phyloP scores from a whole-genome alignment of 2,329 filamentous ascomycete species.

The Apiospora aurea region DNA sequence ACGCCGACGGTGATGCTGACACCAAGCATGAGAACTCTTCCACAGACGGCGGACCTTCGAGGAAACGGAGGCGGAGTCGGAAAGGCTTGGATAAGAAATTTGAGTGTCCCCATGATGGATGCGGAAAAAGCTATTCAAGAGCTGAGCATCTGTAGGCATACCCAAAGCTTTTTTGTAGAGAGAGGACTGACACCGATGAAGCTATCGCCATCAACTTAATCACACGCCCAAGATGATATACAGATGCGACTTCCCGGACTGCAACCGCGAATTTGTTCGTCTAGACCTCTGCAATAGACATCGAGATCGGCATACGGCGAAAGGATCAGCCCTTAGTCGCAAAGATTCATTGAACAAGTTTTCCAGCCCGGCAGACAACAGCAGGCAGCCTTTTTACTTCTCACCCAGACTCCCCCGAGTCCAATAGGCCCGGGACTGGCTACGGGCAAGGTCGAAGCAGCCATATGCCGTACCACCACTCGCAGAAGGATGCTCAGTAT shows the following conservation, averaged over 20 bases:
- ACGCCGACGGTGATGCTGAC: constrained; percentile 45
- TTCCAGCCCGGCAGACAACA: constrained; percentile 13
- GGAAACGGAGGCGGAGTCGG: constrained; percentile 73
- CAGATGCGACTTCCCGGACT: constrained; percentile 90
- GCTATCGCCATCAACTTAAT: constrained; percentile 91
- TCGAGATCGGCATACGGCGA: constrained; percentile 80
- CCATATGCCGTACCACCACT: constrained; percentile 52
- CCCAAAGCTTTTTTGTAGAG: neutral
- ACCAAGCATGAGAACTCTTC: constrained; percentile 56
- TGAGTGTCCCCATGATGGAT: constrained; percentile 84
- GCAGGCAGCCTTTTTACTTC: constrained; percentile 34
- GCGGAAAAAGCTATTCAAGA: constrained; percentile 94
- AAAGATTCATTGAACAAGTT: constrained; percentile 63
- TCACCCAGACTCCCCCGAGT: constrained; percentile 56
- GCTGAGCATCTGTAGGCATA: constrained; percentile 85
- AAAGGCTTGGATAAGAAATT: constrained; percentile 84
- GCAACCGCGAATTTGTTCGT: constrained; percentile 87
- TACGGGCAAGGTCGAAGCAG: constrained; percentile 49
- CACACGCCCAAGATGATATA: constrained; percentile 97
- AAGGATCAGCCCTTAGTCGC: constrained; percentile 77
- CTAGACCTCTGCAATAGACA: constrained; percentile 91
- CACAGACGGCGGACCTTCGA: constrained; percentile 56
- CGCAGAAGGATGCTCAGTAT: constrained; percentile 55
- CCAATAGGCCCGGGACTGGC: constrained; percentile 51
- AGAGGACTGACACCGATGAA: constrained; percentile 43